These are phyloP conservation scores for Coemansia sp. DNA, from an alignment of 192 early-diverging fungal species.

Conservation along the genomic window DNA sequence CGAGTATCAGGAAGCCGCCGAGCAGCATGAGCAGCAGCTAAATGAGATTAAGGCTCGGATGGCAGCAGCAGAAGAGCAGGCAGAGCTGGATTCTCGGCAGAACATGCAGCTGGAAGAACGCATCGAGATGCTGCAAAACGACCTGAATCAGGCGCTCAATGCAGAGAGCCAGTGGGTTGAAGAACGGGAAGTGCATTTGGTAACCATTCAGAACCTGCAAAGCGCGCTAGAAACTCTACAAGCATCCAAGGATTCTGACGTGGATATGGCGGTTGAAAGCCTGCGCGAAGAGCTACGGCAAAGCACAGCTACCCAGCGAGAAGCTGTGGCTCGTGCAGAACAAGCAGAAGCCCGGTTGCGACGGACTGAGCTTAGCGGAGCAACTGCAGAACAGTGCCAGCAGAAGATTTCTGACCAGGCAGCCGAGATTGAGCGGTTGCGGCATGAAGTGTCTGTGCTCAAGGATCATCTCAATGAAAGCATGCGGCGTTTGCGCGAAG, in stretches of 20 bases:
- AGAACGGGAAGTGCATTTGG: constrained; percentile 58
- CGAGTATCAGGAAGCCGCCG: constrained; percentile 20
- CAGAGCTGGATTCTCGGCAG: constrained; percentile 26
- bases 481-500: constrained; percentile 80
- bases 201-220: constrained; percentile 80
- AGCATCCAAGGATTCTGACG: constrained; percentile 64
- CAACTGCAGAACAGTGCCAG: constrained; percentile 56
- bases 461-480: constrained; percentile 91
- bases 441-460: constrained; percentile 61
- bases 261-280: constrained; percentile 57
- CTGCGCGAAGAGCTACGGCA: constrained; percentile 54
- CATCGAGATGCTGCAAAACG: constrained; percentile 55
- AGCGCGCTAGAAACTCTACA: constrained; percentile 87
- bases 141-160: constrained; percentile 57
- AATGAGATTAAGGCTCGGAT: constrained; percentile 18
- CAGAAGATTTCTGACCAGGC: constrained; percentile 55
- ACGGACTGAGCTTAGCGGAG: constrained; percentile 25
- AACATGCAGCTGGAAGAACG: constrained; percentile 44
- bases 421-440: constrained; percentile 56
- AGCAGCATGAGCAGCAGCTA: constrained; percentile 27
- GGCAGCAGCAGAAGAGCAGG: constrained; percentile 27
- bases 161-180: constrained; percentile 57
- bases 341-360: constrained; percentile 28
- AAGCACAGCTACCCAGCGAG: constrained; percentile 50
- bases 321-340: constrained; percentile 58